Evolutionary conservation across 2,329 filamentous ascomycete species (phyloP), one percentile per base, ranked within the genome.

Genomic region (Paramyrothecium sp.): DNA sequence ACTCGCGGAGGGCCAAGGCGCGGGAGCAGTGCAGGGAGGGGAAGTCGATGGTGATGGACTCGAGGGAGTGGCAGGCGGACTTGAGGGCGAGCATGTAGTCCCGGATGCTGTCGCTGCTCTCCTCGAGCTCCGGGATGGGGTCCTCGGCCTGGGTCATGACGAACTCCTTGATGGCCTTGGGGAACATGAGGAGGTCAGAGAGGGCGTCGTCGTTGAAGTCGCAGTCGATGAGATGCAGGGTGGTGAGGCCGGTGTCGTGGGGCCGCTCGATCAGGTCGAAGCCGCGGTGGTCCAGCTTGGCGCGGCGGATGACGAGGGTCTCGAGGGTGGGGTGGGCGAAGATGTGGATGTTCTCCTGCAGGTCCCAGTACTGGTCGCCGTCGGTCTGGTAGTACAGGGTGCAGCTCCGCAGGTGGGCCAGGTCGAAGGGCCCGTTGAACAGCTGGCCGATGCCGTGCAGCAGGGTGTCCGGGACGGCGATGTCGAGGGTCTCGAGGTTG

Each of bases 291-390:
- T 79, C 78, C 3, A 81, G 70, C 59, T 73, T 75, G 12, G 79
- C 79, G n/a, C 73, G 66, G 50, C 69, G 71, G 52, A 81, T 77
- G 50, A 72, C 71, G 3, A 81, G 73, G 5, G 68, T 73, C 62
- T 81, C 78, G 20, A 81, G 72, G 1, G 78, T 78, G 0, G 79
- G 79, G 52, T 81, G 79, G 3, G 76, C 71, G 58, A 81, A 81
- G 53, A 81, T 79, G 67, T 81, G 77, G 51, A 81, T 81, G 61
- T 80, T 81, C 58, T 80, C 78, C 57, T 75, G 78, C 44, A 81
- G 70, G 61, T 81, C 78, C 79, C 79, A 81, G 64, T 81, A 81
- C 11, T 69, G 68, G 53, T 75, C 70, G 54, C 75, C 70, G 16
- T 73, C 70, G 59, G 69, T 70, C 62, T 81, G 77, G 61, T 81